Evolutionary conservation across 148 eudicot genomes (phyloP).

Genomic region (Silene uniflora): DNA sequence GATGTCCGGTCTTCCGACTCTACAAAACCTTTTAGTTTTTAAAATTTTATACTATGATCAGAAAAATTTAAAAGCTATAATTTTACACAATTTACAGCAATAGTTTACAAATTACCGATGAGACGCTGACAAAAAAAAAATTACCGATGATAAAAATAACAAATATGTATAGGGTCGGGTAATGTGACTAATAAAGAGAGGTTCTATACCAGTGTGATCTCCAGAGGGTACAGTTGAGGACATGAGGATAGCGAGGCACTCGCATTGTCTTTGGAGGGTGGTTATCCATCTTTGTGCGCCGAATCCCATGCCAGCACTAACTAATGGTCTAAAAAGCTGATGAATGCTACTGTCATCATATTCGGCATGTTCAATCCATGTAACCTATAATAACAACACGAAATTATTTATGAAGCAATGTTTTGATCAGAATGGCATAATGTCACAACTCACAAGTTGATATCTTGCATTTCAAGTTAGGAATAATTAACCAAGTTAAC

Average conservation of each 20-base stretch:
- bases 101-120: too few relatives aligned
- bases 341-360: conserved; percentile 75
- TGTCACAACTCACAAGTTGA: neutral
- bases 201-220: conserved; percentile 60
- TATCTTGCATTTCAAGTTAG: conserved; percentile 9
- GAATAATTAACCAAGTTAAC: neutral
- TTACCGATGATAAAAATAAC: neutral
- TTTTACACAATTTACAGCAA: too few relatives aligned
- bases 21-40: too few relatives aligned
- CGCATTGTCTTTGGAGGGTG: conserved; percentile 87
- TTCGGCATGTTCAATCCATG: conserved; percentile 93
- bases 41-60: too few relatives aligned
- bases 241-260: conserved; percentile 88
- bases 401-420: neutral
- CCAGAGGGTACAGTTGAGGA: conserved; percentile 61
- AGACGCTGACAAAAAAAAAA: too few relatives aligned
- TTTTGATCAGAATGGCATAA: neutral
- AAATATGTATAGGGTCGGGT: neutral
- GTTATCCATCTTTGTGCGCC: conserved; percentile 96
- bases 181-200: neutral
- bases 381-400: conserved; percentile 44
- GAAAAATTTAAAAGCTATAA: too few relatives aligned
- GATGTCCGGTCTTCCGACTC: too few relatives aligned
- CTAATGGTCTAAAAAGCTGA: conserved; percentile 70
- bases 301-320: conserved; percentile 80